Percentiles rank a stretch among this genome's conserved stretches.
phyloP scores from a whole-genome alignment of 257 asterid genomes.

The Ilex aquifolium region DNA sequence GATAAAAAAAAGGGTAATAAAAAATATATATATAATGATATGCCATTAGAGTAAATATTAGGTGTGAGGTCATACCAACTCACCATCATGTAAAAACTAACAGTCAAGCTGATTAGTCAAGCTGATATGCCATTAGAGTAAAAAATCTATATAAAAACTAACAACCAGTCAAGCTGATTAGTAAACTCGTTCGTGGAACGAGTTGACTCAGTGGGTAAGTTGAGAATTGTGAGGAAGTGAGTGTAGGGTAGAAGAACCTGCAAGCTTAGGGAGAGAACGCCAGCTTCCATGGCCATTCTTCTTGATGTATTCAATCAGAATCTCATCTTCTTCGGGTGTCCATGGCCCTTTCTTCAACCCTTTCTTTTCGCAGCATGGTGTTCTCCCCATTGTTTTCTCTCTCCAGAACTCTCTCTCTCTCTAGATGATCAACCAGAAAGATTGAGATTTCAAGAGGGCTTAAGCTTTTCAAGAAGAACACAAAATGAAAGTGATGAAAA shows the following conservation, averaged over 20 bases:
- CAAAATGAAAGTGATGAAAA: constrained; percentile 31
- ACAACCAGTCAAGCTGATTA: too few species aligned
- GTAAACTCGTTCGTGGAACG: too few species aligned
- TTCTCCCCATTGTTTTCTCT: constrained; percentile 61
- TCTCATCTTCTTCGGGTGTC: constrained; percentile 90
- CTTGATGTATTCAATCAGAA: constrained; percentile 57
- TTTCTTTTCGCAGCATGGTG: constrained; percentile 87
- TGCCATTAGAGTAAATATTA: too few species aligned
- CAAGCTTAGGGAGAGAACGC: constrained; percentile 83
- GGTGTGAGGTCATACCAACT: too few species aligned
- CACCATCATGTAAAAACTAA: too few species aligned
- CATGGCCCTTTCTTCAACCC: constrained; percentile 94
- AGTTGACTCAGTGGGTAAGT: too few species aligned
- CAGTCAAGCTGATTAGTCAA: too few species aligned
- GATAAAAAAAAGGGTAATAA: too few species aligned
- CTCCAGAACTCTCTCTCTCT: constrained; percentile 3
- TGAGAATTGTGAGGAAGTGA: too few species aligned
- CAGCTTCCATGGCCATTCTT: constrained; percentile 90
- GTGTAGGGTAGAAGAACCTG: constrained; percentile 36
- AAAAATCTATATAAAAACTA: too few species aligned
- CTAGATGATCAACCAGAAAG: neutral
- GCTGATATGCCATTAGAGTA: too few species aligned
- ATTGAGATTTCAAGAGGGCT: constrained; percentile 12
- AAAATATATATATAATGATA: too few species aligned
- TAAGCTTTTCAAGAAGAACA: neutral